A percentile compares a stretch with the other conserved stretches of the same genome.
phyloP scores from a whole-genome alignment of 495 filamentous ascomycete genomes.

The Wilcoxina mikolae region DNA sequence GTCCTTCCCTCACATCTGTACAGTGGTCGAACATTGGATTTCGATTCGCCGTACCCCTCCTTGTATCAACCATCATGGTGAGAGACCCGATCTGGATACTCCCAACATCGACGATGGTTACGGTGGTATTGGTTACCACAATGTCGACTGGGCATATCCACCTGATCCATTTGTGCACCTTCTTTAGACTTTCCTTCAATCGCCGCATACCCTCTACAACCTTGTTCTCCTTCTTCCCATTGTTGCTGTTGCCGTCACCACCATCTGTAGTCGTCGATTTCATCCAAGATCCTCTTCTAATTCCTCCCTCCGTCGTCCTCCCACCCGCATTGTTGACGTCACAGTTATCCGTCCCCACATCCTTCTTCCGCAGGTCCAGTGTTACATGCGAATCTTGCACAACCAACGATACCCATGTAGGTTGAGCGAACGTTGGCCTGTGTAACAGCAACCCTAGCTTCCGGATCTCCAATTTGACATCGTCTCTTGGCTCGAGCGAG shows the following conservation, averaged over 20 bases:
- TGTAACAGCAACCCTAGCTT: constrained; percentile 77
- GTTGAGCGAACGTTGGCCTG: constrained; percentile 86
- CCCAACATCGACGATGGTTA: constrained; percentile 65
- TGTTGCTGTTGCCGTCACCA: constrained; percentile 19
- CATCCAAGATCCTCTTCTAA: constrained; percentile 1
- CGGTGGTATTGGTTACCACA: constrained; percentile 61
- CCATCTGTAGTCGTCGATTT: neutral
- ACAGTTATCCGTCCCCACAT: constrained; percentile 10
- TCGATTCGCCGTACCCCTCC: constrained; percentile 78
- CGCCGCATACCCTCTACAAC: constrained; percentile 45
- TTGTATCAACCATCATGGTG: constrained; percentile 75
- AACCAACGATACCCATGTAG: constrained; percentile 88
- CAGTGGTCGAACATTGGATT: constrained; percentile 75
- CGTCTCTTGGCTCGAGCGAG: constrained; percentile 71
- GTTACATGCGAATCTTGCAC: constrained; percentile 73
- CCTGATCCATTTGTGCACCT: constrained; percentile 67
- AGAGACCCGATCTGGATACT: constrained; percentile 70
- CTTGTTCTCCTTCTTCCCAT: constrained; percentile 44
- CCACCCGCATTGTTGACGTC: constrained; percentile 14
- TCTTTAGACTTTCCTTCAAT: constrained; percentile 46
- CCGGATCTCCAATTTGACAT: constrained; percentile 75
- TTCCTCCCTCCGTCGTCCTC: constrained; percentile 12
- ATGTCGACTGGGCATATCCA: constrained; percentile 87
- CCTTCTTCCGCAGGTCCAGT: constrained; percentile 52
- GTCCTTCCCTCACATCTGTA: constrained; percentile 50